Percentiles rank a stretch among this genome's conserved stretches.
phyloP scores from a whole-genome alignment of 192 early-diverging fungal species.

The Backusella luteola region DNA sequence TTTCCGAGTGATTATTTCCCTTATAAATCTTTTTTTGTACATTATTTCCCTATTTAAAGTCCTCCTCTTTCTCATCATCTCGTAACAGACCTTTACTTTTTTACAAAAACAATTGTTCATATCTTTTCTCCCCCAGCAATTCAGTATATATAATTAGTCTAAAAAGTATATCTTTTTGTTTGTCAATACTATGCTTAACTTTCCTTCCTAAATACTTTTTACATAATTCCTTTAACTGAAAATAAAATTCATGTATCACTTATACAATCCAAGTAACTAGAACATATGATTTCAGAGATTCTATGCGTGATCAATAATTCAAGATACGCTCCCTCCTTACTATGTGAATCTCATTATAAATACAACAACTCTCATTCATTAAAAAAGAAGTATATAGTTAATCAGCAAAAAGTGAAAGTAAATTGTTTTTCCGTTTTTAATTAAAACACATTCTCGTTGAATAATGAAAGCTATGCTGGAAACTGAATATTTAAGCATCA shows the following conservation, averaged over 20 bases:
- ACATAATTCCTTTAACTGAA: not conserved
- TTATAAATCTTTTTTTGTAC: not conserved
- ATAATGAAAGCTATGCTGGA: too few relatives aligned
- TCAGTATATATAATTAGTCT: not conserved
- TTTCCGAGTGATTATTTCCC: conserved; percentile 4
- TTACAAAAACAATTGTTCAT: not conserved
- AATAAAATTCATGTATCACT: not conserved
- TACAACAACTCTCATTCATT: too few relatives aligned
- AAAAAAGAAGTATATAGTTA: too few relatives aligned
- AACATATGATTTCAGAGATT: too few relatives aligned
- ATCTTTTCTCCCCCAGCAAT: not conserved
- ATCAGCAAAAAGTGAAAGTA: too few relatives aligned
- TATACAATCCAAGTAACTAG: too few relatives aligned
- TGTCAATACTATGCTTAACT: not conserved
- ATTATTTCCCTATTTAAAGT: conserved; percentile 3
- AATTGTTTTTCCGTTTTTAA: too few relatives aligned
- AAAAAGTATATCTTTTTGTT: not conserved
- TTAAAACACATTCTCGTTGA: too few relatives aligned
- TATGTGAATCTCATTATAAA: too few relatives aligned
- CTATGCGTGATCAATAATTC: too few relatives aligned
- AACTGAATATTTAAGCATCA: too few relatives aligned
- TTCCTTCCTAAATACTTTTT: not conserved
- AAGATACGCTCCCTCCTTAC: too few relatives aligned
- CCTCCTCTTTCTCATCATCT: not conserved
- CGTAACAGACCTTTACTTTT: not conserved